These are phyloP conservation scores for Erodium moschatum DNA, from an alignment of 441 rosid genomes.

Conservation along the genomic window DNA sequence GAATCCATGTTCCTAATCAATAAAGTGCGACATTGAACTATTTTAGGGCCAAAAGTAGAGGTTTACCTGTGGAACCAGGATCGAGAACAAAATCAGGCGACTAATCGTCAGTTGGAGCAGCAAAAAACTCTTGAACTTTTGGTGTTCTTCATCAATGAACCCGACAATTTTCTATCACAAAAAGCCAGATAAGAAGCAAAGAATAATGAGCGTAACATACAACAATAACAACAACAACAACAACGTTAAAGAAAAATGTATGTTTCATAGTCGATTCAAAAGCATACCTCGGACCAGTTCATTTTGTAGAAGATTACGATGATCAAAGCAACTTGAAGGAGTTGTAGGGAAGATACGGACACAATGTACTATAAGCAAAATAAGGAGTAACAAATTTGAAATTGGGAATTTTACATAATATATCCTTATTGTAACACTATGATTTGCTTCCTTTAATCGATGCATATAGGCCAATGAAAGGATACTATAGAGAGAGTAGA, in stretches of 20 bases:
- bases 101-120: too few species aligned
- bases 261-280: too few species aligned
- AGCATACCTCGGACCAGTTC: constrained; percentile 36
- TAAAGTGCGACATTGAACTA: too few species aligned
- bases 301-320: constrained; percentile 38
- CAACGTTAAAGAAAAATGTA: too few species aligned
- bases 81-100: too few species aligned
- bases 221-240: not conserved
- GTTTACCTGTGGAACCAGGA: too few species aligned
- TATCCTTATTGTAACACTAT: too few species aligned
- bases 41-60: too few species aligned
- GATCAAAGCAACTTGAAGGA: constrained; percentile 31
- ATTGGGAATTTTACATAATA: not conserved
- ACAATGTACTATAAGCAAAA: constrained; percentile 33
- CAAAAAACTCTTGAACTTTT: constrained; percentile 12
- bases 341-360: constrained; percentile 28
- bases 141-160: constrained; percentile 19
- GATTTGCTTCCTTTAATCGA: too few species aligned
- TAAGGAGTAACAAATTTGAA: constrained; percentile 20
- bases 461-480: constrained; percentile 18
- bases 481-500: constrained; percentile 42
- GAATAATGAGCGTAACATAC: not conserved
- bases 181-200: not conserved
- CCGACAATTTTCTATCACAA: constrained; percentile 27
- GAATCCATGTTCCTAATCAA: too few species aligned